A percentile compares a stretch with the other conserved stretches of the same genome.
These are phyloP conservation scores for Rhizopus arrhizus DNA, from an alignment of 371 early-diverging fungal genomes.

Conservation along the genomic window DNA sequence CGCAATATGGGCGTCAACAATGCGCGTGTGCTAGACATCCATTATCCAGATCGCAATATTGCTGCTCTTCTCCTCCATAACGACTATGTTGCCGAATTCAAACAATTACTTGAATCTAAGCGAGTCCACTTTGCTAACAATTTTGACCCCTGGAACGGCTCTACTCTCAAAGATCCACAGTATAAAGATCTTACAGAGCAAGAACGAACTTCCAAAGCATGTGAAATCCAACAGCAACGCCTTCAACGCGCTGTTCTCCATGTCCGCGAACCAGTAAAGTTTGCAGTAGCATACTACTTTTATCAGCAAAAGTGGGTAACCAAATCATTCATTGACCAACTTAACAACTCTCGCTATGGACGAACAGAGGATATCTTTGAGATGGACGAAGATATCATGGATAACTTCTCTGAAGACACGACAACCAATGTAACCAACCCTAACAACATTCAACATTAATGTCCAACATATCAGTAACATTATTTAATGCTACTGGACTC, in stretches of 20 bases:
- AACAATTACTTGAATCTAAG: not conserved
- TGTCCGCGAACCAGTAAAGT: constrained; percentile 1
- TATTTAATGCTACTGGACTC: constrained; percentile 13
- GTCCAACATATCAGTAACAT: not conserved
- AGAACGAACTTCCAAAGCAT: not conserved
- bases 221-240: not conserved
- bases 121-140: not conserved
- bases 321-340: not conserved
- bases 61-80: constrained; percentile 10
- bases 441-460: constrained; percentile 1
- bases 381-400: not conserved
- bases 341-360: too few relatives aligned
- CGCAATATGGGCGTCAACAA: not conserved
- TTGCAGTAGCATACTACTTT: constrained; percentile 13
- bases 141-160: constrained; percentile 3
- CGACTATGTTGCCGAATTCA: constrained; percentile 8
- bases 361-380: too few relatives aligned
- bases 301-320: constrained; percentile 1
- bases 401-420: not conserved
- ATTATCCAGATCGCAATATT: constrained; percentile 9
- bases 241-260: not conserved
- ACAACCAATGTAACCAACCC: not conserved
- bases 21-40: constrained; percentile 12
- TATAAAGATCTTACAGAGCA: constrained; percentile 2
- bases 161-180: constrained; percentile 4